Evolutionary conservation across 2,329 filamentous ascomycete species (phyloP), one percentile per base, ranked within the genome.

Genomic region (Penicillium brasilianum): DNA sequence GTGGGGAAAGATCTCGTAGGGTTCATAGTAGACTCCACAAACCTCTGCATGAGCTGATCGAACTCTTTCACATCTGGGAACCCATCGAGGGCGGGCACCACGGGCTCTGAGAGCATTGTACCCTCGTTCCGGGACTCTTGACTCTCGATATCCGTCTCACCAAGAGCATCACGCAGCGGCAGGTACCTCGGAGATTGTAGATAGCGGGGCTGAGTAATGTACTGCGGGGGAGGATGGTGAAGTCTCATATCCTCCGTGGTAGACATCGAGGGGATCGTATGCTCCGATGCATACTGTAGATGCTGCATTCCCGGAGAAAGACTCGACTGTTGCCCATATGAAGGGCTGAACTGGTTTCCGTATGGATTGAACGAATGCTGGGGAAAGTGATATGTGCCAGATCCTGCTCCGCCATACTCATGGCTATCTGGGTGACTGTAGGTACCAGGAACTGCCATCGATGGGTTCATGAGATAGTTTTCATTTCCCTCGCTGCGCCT

Each of bases 1-100:
- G n/a, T n/a, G n/a, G 22, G 11, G 4, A 46, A 36, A 5, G 10
- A 10, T 7, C 22, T 8, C 20, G 25, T 14, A 16, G 16, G 34
- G n/a, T 4, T 13, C 6, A 11, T 18, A 4, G 1, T 18, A 16
- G 20, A 3, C 5, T 4, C 13, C 18, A 56, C 62, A 44, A 72
- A 82, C 80, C 76, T 77, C 61, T 76, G 76, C 74, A 82, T 79
- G 55, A 82, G 62, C 52, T 76, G 72, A 64, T 82, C 79, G 62
- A 82, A 82, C 44, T 80, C 79, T 41, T 75, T 73, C 18, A 80
- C 79, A 67, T 78, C 74, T 1, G 80, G 80, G 61, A 81, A 82
- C 1, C 80, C 80, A 46, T 79, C 77, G 10, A 80, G 58, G 0
- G 77, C 69, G 16, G 80, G 80, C 14, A 77, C 62, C 22, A 82